Conservation (phyloP, 2,329 filamentous ascomycete genomes). For the Fusarium zealandicum region DNA sequence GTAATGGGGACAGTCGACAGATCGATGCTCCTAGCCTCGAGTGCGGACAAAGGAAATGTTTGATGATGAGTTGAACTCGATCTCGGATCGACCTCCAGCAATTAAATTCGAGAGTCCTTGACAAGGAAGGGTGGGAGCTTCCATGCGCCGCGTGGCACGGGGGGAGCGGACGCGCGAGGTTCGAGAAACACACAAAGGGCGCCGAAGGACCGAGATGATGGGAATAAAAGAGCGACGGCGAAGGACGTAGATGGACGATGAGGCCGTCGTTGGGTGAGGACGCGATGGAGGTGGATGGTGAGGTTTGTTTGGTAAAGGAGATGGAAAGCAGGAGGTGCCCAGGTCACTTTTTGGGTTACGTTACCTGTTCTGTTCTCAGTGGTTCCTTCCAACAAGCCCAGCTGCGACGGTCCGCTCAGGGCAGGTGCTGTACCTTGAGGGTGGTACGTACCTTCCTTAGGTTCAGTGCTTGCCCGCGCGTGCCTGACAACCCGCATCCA, state of each 20-base stretch:
- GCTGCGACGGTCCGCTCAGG: slow-evolving; percentile 8
- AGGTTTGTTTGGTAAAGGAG: slow-evolving; percentile 40
- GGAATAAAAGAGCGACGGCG: slow-evolving; percentile 30
- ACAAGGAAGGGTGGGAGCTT: slow-evolving; percentile 45
- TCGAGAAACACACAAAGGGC: slow-evolving; percentile 24
- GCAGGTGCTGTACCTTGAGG: slow-evolving; percentile 17
- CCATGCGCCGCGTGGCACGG: slow-evolving; percentile 49
- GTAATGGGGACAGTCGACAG: slow-evolving; percentile 34
- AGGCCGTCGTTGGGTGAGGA: slow-evolving; percentile 34
- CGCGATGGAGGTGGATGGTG: slow-evolving; percentile 31
- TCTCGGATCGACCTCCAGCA: slow-evolving; percentile 37
- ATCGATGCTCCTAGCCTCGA: slow-evolving; percentile 38
- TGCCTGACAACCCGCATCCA: slow-evolving; percentile 16
- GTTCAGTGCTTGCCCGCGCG: neutral
- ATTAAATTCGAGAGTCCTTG: slow-evolving; percentile 38
- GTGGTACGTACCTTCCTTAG: slow-evolving; percentile 24
- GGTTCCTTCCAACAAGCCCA: neutral
- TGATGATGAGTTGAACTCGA: slow-evolving; percentile 28
- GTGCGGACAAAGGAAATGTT: slow-evolving; percentile 16
- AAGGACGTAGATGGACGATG: slow-evolving; percentile 35
- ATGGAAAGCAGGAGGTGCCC: slow-evolving; percentile 32
- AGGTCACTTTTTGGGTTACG: slow-evolving; percentile 43
- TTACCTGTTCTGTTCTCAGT: slow-evolving; percentile 46
- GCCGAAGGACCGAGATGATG: slow-evolving; percentile 31
- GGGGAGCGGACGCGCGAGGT: slow-evolving; percentile 19